A percentile compares a stretch with the other conserved stretches of the same genome.
These are phyloP conservation scores for Tricholoma bakamatsutake DNA, from an alignment of 768 basidiomycete genomes.

Conservation along the genomic window DNA sequence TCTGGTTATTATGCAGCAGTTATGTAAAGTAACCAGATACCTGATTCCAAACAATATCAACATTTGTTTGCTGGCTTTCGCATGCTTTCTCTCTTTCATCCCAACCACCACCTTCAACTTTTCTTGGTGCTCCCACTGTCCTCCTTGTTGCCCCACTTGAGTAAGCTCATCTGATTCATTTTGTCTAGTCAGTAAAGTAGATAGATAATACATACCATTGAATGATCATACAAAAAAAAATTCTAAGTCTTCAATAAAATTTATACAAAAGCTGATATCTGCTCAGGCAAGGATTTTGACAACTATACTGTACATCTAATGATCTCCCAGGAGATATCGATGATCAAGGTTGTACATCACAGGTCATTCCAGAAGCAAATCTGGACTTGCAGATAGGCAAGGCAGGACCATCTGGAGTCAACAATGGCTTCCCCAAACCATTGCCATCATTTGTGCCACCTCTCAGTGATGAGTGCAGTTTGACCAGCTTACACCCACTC, in stretches of 20 bases:
- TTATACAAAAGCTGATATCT: neutral
- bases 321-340: neutral
- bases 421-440: neutral
- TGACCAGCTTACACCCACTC: neutral
- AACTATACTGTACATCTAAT: neutral
- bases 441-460: neutral
- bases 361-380: neutral
- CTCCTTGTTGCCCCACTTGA: neutral
- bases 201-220: neutral
- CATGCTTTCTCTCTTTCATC: neutral
- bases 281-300: neutral
- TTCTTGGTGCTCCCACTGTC: neutral
- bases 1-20: neutral
- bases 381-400: neutral
- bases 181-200: neutral
- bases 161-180: neutral
- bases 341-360: neutral
- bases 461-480: neutral
- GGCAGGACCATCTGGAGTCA: neutral
- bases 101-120: neutral
- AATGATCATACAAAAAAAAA: neutral
- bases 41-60: neutral
- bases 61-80: neutral
- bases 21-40: too few species aligned
- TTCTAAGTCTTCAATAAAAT: neutral